Conservation (phyloP, 2,329 filamentous ascomycete species). For the Microsporum canis region DNA sequence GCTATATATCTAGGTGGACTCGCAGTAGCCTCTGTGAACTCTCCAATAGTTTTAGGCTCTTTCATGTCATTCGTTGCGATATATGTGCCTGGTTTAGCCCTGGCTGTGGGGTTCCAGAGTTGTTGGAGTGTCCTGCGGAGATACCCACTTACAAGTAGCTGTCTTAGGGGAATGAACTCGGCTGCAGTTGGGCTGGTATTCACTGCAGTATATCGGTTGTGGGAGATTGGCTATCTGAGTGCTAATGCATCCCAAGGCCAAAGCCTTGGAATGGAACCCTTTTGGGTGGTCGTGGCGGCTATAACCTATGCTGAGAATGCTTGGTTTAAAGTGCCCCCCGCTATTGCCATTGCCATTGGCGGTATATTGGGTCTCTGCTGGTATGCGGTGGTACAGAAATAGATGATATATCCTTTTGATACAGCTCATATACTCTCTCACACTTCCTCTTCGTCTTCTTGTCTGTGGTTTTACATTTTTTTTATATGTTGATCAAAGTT, state of each 20-base stretch:
- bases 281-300: slow-evolving; percentile 53
- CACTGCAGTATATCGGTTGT: slow-evolving; percentile 52
- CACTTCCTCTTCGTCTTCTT: not conserved
- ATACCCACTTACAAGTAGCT: slow-evolving; percentile 38
- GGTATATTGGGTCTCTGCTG: slow-evolving; percentile 39
- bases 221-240: slow-evolving; percentile 51
- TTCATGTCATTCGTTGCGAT: slow-evolving; percentile 40
- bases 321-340: slow-evolving; percentile 39
- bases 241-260: slow-evolving; percentile 38
- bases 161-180: slow-evolving; percentile 48
- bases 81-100: slow-evolving; percentile 28
- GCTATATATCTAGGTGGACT: slow-evolving; percentile 48
- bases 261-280: slow-evolving; percentile 48
- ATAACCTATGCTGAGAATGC: slow-evolving; percentile 37
- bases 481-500: not conserved
- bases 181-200: slow-evolving; percentile 52
- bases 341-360: slow-evolving; percentile 37
- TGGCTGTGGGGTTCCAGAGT: slow-evolving; percentile 33
- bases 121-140: slow-evolving; percentile 44
- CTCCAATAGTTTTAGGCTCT: slow-evolving; percentile 36
- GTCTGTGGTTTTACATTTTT: not conserved
- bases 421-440: not conserved
- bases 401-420: not conserved
- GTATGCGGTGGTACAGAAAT: slow-evolving; percentile 33
- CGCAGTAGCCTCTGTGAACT: slow-evolving; percentile 29